Evolutionary conservation across 2,329 filamentous ascomycete species (phyloP), one percentile per base, ranked within the genome.

Genomic region (Pseudogymnoascus sp.): DNA sequence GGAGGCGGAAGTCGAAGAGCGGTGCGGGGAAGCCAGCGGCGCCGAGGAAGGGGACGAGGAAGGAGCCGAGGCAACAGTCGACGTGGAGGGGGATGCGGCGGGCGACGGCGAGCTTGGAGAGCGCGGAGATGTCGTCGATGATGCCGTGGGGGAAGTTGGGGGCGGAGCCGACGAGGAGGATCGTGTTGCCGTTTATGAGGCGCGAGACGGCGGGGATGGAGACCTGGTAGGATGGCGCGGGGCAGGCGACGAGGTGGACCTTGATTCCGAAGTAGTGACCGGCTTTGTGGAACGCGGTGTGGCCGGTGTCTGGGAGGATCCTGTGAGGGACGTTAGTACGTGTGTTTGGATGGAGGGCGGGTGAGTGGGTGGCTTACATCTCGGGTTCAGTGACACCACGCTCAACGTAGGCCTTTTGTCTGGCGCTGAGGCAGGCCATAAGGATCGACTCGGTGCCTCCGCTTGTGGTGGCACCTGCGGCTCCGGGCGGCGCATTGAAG

Each of bases 81-180:
- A 99, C 93, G 75, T 99, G 95, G 10, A 99, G 84, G 16, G 92
- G 93, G 23, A 97, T 80, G 72, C 88, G 89, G 73, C 90, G 88
- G 72, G 87, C 87, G 36, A 89, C 73, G 0, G 95, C 95, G 4
- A 99, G 83, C 65, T 87, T 89, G 63, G 93, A 96, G 44, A 99
- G 85, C 0, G 85, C 84, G 0, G 89, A 78, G 69, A 99, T 97
- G 75, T 97, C 92, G 76, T 99, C 95, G 67, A 99, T 95, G 73
- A 99, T 96, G 66, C 95, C 95, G 74, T 99, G 95, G 38, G 95
- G 95, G 78, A 97, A 99, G 81, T 97, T 99, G 64, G 95, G 95
- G 0, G 95, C 93, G 1, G 91, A 96, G 59, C 95, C 95, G 61
- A 97, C 95, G 3, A 99, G 87, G 28, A 99, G 81, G 65, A 97